Percentiles rank a stretch among this genome's conserved stretches.
phyloP scores from a whole-genome alignment of 805 yeast species.

The Nakazawaea wickerhamii region DNA sequence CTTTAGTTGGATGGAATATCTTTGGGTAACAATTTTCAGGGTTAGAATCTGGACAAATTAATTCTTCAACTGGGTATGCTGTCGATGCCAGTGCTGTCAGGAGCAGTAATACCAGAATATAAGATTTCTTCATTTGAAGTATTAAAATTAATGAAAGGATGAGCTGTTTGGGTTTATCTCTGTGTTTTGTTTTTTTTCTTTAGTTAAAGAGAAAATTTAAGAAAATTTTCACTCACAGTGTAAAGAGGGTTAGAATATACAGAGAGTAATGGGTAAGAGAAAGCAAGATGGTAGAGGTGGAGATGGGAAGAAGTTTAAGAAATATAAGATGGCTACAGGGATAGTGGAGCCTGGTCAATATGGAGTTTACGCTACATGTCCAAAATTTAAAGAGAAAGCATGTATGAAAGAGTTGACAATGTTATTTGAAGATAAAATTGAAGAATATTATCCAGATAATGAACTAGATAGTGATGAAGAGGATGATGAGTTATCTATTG shows the following conservation, averaged over 20 bases:
- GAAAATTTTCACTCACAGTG: background rate
- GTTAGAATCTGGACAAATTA: slow-evolving; percentile 37
- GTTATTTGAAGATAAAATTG: slow-evolving; percentile 50
- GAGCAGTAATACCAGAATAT: background rate
- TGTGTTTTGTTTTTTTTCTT: background rate
- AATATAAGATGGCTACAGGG: slow-evolving; percentile 41
- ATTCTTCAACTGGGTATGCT: slow-evolving; percentile 10
- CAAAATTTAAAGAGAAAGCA: slow-evolving; percentile 69
- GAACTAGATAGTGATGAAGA: slow-evolving; percentile 27
- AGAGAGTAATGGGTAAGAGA: slow-evolving; percentile 10
- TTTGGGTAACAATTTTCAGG: slow-evolving; percentile 56
- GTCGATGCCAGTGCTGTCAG: background rate
- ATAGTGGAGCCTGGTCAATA: slow-evolving; percentile 77
- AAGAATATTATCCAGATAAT: slow-evolving; percentile 39
- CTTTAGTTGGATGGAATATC: slow-evolving; percentile 53
- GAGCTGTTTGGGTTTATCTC: background rate
- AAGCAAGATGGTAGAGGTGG: background rate
- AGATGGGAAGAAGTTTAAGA: slow-evolving; percentile 18
- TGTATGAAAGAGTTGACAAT: slow-evolving; percentile 69
- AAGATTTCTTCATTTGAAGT: slow-evolving; percentile 1
- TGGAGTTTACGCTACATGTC: slow-evolving; percentile 89
- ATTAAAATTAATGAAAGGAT: background rate
- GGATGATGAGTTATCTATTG: slow-evolving; percentile 52
- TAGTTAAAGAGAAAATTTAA: background rate
- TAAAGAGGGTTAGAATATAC: background rate